Conservation (phyloP, 345 rosid species). For the Salix arbutifolia region DNA sequence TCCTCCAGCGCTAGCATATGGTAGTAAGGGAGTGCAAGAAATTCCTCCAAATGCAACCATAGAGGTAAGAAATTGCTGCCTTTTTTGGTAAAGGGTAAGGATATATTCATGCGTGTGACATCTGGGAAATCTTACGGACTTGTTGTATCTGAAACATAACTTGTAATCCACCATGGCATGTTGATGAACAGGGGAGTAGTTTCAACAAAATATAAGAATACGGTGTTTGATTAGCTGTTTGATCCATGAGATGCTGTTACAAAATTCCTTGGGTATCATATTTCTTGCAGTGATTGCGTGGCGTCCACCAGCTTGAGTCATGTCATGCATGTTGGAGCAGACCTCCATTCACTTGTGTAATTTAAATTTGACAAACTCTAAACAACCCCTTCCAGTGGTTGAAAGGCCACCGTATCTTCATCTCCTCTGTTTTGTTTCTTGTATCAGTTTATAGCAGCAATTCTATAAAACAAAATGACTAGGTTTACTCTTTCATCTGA, state of each 20-base stretch:
- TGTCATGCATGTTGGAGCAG: background rate
- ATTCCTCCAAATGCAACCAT: conserved; percentile 97
- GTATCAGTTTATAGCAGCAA: background rate
- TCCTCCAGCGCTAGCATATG: conserved; percentile 92
- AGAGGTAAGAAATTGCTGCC: conserved; percentile 48
- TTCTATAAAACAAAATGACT: too few species aligned
- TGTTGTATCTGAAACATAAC: background rate
- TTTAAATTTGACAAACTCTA: background rate
- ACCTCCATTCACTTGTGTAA: background rate
- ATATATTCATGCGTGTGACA: background rate
- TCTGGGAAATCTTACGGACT: background rate
- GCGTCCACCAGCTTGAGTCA: background rate
- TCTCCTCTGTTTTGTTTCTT: background rate
- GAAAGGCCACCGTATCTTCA: background rate
- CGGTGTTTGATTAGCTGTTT: background rate
- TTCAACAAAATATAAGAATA: background rate
- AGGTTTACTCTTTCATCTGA: too few species aligned
- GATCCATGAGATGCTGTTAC: background rate
- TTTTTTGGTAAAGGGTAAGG: background rate
- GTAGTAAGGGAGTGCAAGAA: conserved; percentile 93
- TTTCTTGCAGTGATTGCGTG: background rate
- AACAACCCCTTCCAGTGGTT: background rate
- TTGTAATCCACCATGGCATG: background rate
- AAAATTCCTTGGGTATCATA: background rate
- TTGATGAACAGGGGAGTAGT: background rate